Base-by-base conservation (phyloP, 2,329 filamentous ascomycete genomes). In the Aspergillus carbonarius region DNA sequence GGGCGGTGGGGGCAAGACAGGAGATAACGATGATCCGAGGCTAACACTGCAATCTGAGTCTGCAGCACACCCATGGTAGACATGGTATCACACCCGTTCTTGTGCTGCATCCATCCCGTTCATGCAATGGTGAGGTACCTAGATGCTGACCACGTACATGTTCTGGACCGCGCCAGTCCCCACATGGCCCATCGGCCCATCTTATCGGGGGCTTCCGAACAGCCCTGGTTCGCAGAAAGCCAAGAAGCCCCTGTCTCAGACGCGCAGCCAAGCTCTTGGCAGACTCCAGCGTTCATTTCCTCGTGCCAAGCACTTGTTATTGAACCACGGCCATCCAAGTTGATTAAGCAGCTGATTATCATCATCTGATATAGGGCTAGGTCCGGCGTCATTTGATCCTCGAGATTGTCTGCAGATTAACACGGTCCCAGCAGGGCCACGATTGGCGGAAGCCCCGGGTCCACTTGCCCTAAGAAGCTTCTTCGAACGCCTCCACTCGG, bases 401-500 rank as follows among this genome's bases (percentile, higher is more conserved):
- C 15, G 13, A n/a, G 13, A 47, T 25, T 27, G 20, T 23, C 42
- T n/a, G 23, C 13, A 47, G 15, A 27, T 47, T 30, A 30, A 30
- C 6, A 32, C 17, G 3, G 3, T 5, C 3, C 25, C 13, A 12
- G 4, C 5, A 2, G 17, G 13, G 23, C 25, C 4, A 25, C 44
- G 32, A 30, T 48, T 48, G 44, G 44, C 12, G 25, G 25, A 17
- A 17, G n/a, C 17, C 25, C 9, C 44, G n/a, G 51, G 7, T 34
- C 50, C 51, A 44, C 51, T 54, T 44, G 37, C 9, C 37, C 40
- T 32, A 42, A 54, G 51, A 54, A 54, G 51, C 51, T 54, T 54
- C 51, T 39, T 44, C 25, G 51, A 54, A 54, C 37, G 39, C 51
- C 51, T 34, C 51, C 51, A 44, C 37, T 12, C 20, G 17, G 8